These are phyloP conservation scores for Phoma sp. DNA, from an alignment of 2,329 filamentous ascomycete genomes.

Conservation along the genomic window DNA sequence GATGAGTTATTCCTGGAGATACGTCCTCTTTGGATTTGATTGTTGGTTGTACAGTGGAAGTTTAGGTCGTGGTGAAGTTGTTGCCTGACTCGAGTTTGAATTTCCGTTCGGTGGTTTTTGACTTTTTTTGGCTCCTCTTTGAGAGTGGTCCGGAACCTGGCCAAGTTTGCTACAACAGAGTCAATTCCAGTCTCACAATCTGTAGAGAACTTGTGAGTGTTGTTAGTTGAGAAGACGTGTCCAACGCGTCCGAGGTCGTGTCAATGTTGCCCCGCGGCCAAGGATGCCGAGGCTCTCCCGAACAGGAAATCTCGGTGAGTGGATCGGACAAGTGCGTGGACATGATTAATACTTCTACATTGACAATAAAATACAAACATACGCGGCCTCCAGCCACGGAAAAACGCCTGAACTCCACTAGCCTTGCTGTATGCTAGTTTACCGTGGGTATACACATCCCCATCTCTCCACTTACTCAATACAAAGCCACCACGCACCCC, in stretches of 20 bases:
- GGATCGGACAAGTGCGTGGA: too few relatives aligned
- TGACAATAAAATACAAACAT: not conserved
- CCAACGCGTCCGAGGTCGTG: not conserved
- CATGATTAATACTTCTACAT: too few relatives aligned
- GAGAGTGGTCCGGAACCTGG: not conserved
- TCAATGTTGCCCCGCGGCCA: not conserved
- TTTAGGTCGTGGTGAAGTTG: not conserved
- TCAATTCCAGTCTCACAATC: not conserved
- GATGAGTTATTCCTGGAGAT: too few relatives aligned
- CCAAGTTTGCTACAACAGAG: not conserved
- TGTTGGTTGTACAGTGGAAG: not conserved
- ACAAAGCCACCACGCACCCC: constrained; percentile 35
- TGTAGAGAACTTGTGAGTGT: not conserved
- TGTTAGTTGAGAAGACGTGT: not conserved
- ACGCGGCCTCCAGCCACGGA: not conserved
- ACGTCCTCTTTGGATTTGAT: too few relatives aligned
- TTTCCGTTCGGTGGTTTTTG: not conserved
- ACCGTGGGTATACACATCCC: not conserved
- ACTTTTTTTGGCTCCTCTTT: not conserved
- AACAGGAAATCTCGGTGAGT: not conserved
- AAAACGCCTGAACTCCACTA: not conserved
- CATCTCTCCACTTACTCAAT: constrained; percentile 5
- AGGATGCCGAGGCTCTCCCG: not conserved
- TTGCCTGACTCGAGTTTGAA: not conserved
- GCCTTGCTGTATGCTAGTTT: not conserved